Conservation (phyloP, 495 filamentous ascomycete genomes). For the Chaetomium fimeti region DNA sequence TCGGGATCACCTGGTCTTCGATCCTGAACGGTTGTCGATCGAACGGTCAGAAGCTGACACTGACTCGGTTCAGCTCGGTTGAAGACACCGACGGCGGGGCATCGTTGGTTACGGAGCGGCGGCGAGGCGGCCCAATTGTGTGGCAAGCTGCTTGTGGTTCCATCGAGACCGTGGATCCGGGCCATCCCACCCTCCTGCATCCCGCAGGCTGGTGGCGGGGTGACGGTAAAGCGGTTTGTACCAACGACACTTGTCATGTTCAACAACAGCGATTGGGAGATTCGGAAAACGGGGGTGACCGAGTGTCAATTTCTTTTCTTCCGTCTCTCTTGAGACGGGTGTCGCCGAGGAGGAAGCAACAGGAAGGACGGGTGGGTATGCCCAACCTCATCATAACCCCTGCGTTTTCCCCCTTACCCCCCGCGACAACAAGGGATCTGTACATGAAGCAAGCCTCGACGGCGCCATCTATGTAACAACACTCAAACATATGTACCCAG, state of each 20-base stretch:
- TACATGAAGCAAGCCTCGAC: not conserved
- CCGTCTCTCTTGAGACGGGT: not conserved
- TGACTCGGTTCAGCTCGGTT: slow-evolving; percentile 15
- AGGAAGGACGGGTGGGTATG: not conserved
- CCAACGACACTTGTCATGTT: not conserved
- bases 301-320: not conserved
- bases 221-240: no score
- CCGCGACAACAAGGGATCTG: not conserved
- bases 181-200: not conserved
- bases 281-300: not conserved
- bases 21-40: not conserved
- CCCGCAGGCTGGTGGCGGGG: not conserved
- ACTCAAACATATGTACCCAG: slow-evolving; percentile 1
- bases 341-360: not conserved
- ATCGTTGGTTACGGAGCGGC: no score
- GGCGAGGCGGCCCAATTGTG: slow-evolving; percentile 4
- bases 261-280: not conserved
- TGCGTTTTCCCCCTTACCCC: not conserved
- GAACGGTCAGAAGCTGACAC: no score
- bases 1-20: not conserved
- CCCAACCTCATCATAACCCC: not conserved
- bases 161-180: not conserved
- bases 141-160: not conserved
- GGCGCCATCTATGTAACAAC: slow-evolving; percentile 9
- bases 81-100: not conserved